These are phyloP conservation scores for Trichoderma orchidacearum DNA, from an alignment of 495 filamentous ascomycete genomes.

Conservation along the genomic window DNA sequence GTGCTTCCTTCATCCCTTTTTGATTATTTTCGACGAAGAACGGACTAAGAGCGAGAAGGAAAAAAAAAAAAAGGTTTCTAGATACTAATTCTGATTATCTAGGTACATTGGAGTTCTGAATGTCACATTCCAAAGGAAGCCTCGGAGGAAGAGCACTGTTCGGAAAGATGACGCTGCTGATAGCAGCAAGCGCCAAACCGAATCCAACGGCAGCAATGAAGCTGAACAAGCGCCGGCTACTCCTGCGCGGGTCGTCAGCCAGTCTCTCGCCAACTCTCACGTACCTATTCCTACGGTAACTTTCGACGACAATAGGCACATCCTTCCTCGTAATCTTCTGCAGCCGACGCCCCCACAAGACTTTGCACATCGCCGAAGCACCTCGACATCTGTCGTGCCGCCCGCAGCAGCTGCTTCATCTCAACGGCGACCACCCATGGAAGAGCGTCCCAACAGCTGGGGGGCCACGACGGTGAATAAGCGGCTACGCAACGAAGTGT, in stretches of 20 bases:
- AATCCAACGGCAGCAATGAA: slow-evolving; percentile 6
- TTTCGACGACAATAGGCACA: slow-evolving; percentile 90
- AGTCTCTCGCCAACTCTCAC: slow-evolving; percentile 40
- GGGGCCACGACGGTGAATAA: slow-evolving; percentile 92
- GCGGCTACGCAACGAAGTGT: slow-evolving; percentile 76
- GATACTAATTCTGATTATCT: slow-evolving; percentile 8
- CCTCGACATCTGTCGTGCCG: slow-evolving; percentile 13
- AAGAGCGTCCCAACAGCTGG: slow-evolving; percentile 59
- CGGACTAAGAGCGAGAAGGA: too few species aligned
- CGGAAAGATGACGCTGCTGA: slow-evolving; percentile 25
- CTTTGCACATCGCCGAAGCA: slow-evolving; percentile 18
- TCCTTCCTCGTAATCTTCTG: slow-evolving; percentile 73
- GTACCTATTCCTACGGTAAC: slow-evolving; percentile 74
- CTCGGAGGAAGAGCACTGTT: slow-evolving; percentile 47
- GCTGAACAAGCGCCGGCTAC: slow-evolving; percentile 26
- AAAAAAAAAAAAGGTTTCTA: too few species aligned
- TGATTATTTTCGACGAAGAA: too few species aligned
- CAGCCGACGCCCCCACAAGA: slow-evolving; percentile 18
- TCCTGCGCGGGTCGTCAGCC: slow-evolving; percentile 50
- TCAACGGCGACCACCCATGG: slow-evolving; percentile 22
- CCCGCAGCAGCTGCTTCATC: not conserved
- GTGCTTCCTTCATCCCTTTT: not conserved
- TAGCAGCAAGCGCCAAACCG: slow-evolving; percentile 3
- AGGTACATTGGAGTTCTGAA: slow-evolving; percentile 97
- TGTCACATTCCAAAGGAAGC: slow-evolving; percentile 83